Evolutionary conservation across 192 early-diverging fungal genomes (phyloP).

Genomic region (Umbelopsis sp.): DNA sequence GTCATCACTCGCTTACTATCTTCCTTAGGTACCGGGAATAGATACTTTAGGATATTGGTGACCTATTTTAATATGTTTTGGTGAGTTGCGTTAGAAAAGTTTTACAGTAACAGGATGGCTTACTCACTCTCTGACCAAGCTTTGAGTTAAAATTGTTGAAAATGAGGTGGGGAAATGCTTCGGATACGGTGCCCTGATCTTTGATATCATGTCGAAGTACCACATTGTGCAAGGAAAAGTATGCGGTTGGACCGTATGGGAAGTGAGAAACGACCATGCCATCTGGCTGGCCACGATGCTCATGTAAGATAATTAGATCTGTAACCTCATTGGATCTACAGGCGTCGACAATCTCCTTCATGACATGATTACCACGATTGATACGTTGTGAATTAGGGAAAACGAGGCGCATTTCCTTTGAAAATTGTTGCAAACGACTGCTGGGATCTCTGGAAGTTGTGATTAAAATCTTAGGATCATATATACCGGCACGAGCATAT

Average conservation of each 20-base stretch:
- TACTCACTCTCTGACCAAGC: conserved; percentile 75
- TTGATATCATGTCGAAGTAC: conserved; percentile 97
- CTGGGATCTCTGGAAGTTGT: conserved; percentile 96
- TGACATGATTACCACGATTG: conserved; percentile 95
- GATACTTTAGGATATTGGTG: conserved; percentile 88
- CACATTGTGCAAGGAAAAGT: conserved; percentile 97
- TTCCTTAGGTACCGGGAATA: conserved; percentile 97
- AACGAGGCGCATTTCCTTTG: conserved; percentile 95
- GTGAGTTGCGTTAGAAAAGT: neutral
- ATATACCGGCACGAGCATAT: conserved; percentile 91
- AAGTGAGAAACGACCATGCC: conserved; percentile 94
- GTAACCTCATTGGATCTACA: conserved; percentile 94
- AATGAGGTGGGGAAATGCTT: conserved; percentile 96
- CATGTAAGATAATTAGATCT: conserved; percentile 94
- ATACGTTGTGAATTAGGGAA: conserved; percentile 97
- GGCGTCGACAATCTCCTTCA: conserved; percentile 95
- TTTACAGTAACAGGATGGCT: neutral
- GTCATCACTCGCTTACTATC: conserved; percentile 97
- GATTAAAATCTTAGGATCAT: conserved; percentile 95
- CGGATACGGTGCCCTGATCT: conserved; percentile 94
- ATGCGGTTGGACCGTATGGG: conserved; percentile 97
- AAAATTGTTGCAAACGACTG: conserved; percentile 90
- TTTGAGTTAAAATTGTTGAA: conserved; percentile 93
- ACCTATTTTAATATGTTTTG: conserved; percentile 42
- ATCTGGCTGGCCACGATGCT: conserved; percentile 95